Conservation (phyloP, 805 yeast species). For the Komagataella populi region DNA sequence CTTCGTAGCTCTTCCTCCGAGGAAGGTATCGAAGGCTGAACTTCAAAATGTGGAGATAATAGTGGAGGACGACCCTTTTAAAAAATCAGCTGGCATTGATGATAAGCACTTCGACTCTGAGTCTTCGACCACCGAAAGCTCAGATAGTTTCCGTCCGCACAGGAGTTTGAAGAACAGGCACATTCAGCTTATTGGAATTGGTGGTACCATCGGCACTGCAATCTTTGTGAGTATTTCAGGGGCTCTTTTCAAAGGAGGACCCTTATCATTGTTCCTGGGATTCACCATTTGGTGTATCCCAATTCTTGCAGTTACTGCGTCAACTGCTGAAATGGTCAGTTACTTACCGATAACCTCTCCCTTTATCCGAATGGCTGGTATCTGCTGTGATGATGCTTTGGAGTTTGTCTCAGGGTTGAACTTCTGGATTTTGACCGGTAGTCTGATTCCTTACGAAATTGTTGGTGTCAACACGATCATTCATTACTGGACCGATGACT, state of each 20-base stretch:
- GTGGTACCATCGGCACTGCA: slow-evolving; percentile 36
- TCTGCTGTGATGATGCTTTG: slow-evolving; percentile 30
- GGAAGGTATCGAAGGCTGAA: neutral
- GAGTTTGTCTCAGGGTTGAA: slow-evolving; percentile 37
- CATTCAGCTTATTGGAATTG: slow-evolving; percentile 33
- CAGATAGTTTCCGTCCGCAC: slow-evolving; percentile 4
- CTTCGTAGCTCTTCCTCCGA: neutral
- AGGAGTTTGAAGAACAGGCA: slow-evolving; percentile 26
- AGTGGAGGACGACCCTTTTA: neutral
- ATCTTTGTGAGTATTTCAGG: slow-evolving; percentile 28
- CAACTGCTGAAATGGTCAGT: slow-evolving; percentile 32
- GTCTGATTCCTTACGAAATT: slow-evolving; percentile 35
- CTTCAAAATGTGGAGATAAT: neutral
- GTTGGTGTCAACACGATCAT: slow-evolving; percentile 30
- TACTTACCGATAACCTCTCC: slow-evolving; percentile 34
- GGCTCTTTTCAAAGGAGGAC: slow-evolving; percentile 25
- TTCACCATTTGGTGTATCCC: slow-evolving; percentile 28
- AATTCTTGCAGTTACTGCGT: slow-evolving; percentile 24
- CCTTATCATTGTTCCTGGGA: slow-evolving; percentile 24
- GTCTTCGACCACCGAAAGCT: neutral
- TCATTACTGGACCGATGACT: slow-evolving; percentile 34
- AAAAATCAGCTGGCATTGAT: neutral
- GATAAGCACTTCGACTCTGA: neutral
- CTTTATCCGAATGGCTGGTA: slow-evolving; percentile 29
- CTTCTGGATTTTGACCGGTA: slow-evolving; percentile 32